Base-by-base conservation (phyloP, 2,329 filamentous ascomycete species). In the Albifimbria verrucaria region DNA sequence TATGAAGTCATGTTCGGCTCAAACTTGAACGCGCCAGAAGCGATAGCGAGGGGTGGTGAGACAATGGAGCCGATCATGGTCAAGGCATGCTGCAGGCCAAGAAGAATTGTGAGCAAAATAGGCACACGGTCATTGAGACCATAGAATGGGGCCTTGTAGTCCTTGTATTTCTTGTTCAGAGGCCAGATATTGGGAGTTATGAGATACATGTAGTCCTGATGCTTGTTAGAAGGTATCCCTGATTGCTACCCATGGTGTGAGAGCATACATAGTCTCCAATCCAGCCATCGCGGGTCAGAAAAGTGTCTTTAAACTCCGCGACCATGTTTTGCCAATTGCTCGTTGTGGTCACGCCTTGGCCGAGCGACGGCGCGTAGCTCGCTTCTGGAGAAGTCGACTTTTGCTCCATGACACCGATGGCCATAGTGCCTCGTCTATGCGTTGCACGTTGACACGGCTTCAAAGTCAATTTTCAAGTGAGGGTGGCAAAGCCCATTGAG, bases 81-180 rank as follows among this genome's bases (percentile, higher is more conserved):
- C 26, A 89, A 73, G 7, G 86, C 80, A 71, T 89, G 87, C 64
- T 90, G 87, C 39, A 89, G 79, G 3, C 87, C 87, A 21, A 89
- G 74, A 21, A 90, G 73, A 7, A 89, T 66, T 12, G 83, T 86
- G 21, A 90, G 74, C 1, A 89, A 64, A 2, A 89, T 75, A 0
- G 87, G 86, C 68, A 90, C 85, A n/a, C 75, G 73, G 61, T 88
- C 86, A 56, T 89, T 74, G 3, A 89, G 78, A 7, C 85, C 86
- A 61, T 89, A 89, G 70, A 89, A 89, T 0, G 87, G 87, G 3
- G 39, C 41, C 24, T 28, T 23, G 41, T 28, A 28, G 48, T 47
- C 52, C 44, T 49, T 54, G 49, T 54, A 54, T 45, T 44, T 54
- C 41, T 44, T 45, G 43, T 54, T 54, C 18, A 54, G 39, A 25